Percentiles rank a stretch among this genome's conserved stretches.
phyloP scores from a whole-genome alignment of 768 basidiomycete species.

The Pholiota molesta region DNA sequence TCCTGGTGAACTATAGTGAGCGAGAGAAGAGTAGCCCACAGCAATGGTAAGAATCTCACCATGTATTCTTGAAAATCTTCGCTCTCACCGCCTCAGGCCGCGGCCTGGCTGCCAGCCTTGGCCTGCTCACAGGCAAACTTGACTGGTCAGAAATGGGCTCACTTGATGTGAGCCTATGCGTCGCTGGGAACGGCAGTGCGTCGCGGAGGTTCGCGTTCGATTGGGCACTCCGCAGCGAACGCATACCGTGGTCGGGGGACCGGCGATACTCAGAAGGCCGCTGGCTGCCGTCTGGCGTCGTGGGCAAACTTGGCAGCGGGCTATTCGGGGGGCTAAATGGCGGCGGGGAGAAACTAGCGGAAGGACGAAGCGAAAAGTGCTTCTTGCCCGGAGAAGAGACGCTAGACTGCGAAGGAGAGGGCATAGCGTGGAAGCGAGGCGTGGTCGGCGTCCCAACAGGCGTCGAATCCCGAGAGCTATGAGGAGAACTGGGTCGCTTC shows the following conservation, averaged over 20 bases:
- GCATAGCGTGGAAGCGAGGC: slow-evolving; percentile 23
- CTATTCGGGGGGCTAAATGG: slow-evolving; percentile 38
- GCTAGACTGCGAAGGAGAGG: slow-evolving; percentile 24
- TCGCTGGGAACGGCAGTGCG: slow-evolving; percentile 21
- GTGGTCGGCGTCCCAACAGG: slow-evolving; percentile 46
- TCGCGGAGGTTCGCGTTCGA: slow-evolving; percentile 23
- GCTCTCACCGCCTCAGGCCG: slow-evolving; percentile 18
- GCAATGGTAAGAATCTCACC: slow-evolving; percentile 12
- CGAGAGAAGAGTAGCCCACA: slow-evolving; percentile 6
- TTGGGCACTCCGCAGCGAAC: slow-evolving; percentile 21
- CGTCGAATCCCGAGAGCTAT: slow-evolving; percentile 42
- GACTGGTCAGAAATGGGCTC: slow-evolving; percentile 29
- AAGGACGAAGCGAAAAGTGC: slow-evolving; percentile 23
- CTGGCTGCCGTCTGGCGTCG: not conserved
- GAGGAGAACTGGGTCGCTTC: slow-evolving; percentile 31
- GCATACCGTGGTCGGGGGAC: slow-evolving; percentile 12
- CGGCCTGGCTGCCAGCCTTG: slow-evolving; percentile 16
- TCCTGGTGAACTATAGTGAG: slow-evolving; percentile 20
- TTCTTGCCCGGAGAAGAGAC: slow-evolving; percentile 25
- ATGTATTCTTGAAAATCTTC: slow-evolving; percentile 16
- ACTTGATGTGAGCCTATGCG: slow-evolving; percentile 30
- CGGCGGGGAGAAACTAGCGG: slow-evolving; percentile 31
- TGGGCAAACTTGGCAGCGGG: slow-evolving; percentile 39
- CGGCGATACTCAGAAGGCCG: not conserved
- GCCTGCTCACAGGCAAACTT: slow-evolving; percentile 20